These are phyloP conservation scores for Alternaria postmessia DNA, from an alignment of 2,329 filamentous ascomycete species.

Conservation along the genomic window DNA sequence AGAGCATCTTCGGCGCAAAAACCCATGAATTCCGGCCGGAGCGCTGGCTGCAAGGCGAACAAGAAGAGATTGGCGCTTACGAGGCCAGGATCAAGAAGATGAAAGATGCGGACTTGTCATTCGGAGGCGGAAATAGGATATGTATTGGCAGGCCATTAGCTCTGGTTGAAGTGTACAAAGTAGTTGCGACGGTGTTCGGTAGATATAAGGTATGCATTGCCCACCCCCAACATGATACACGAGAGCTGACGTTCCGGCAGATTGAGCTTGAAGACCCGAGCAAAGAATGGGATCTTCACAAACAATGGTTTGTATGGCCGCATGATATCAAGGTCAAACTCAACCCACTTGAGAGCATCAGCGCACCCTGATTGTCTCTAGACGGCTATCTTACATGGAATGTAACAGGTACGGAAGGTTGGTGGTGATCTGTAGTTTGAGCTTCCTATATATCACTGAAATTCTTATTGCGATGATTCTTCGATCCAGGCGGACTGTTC, in stretches of 20 bases:
- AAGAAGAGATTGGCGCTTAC: constrained; percentile 24
- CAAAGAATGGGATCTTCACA: constrained; percentile 52
- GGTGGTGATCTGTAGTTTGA: background rate
- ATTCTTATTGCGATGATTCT: background rate
- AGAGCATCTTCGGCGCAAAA: constrained; percentile 30
- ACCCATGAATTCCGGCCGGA: constrained; percentile 35
- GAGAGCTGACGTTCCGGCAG: constrained; percentile 22
- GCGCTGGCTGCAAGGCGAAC: constrained; percentile 43
- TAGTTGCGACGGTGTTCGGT: constrained; percentile 55
- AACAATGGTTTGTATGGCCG: constrained; percentile 54
- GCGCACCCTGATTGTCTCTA: background rate
- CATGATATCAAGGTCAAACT: constrained; percentile 43
- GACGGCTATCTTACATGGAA: background rate
- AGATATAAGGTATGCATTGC: constrained; percentile 53
- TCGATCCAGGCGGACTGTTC: background rate
- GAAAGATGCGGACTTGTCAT: constrained; percentile 47
- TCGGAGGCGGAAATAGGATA: constrained; percentile 40
- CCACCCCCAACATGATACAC: constrained; percentile 20
- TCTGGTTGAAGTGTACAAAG: constrained; percentile 54
- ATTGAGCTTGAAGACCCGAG: constrained; percentile 48
- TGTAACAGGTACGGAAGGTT: background rate
- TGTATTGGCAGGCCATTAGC: constrained; percentile 43
- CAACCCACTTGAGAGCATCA: constrained; percentile 14
- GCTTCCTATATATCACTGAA: background rate
- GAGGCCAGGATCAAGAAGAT: constrained; percentile 34